Conservation (phyloP, 1,139 yeast genomes). For the Zhuliangozyma blackwelliae region DNA sequence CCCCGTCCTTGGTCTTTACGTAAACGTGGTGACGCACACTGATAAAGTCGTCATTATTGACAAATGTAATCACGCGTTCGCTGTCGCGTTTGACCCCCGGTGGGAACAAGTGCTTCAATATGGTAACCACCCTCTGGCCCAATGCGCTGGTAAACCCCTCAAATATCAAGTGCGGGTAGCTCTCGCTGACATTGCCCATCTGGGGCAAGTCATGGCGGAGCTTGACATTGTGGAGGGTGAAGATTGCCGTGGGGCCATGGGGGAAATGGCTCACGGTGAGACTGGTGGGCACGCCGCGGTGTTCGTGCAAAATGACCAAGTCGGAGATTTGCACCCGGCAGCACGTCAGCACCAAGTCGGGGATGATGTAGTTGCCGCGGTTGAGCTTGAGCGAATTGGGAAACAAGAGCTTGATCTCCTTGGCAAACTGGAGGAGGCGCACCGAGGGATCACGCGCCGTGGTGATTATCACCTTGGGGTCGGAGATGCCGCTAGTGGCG, state of each 20-base stretch:
- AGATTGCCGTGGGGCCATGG: constrained; percentile 95
- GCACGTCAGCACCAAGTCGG: constrained; percentile 82
- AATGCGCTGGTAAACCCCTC: constrained; percentile 83
- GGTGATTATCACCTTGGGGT: constrained; percentile 90
- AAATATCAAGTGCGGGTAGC: constrained; percentile 89
- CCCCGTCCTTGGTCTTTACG: constrained; percentile 81
- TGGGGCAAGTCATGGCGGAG: constrained; percentile 88
- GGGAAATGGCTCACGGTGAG: constrained; percentile 92
- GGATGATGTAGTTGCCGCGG: constrained; percentile 88
- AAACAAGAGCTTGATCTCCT: constrained; percentile 82
- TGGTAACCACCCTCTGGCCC: constrained; percentile 78
- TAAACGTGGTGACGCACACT: constrained; percentile 94
- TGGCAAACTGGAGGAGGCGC: constrained; percentile 82
- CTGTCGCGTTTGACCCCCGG: constrained; percentile 89
- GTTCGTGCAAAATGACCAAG: constrained; percentile 84
- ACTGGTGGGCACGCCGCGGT: constrained; percentile 97
- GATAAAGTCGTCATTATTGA: constrained; percentile 86
- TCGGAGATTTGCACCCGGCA: constrained; percentile 69
- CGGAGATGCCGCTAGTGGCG: constrained; percentile 80
- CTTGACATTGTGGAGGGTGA: constrained; percentile 91
- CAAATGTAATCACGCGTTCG: constrained; percentile 85
- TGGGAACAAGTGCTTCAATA: constrained; percentile 86
- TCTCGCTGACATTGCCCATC: constrained; percentile 84
- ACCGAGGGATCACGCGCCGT: constrained; percentile 91
- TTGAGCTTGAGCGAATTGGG: constrained; percentile 88